Conservation (phyloP, 768 basidiomycete genomes). For the Suillus spraguei region DNA sequence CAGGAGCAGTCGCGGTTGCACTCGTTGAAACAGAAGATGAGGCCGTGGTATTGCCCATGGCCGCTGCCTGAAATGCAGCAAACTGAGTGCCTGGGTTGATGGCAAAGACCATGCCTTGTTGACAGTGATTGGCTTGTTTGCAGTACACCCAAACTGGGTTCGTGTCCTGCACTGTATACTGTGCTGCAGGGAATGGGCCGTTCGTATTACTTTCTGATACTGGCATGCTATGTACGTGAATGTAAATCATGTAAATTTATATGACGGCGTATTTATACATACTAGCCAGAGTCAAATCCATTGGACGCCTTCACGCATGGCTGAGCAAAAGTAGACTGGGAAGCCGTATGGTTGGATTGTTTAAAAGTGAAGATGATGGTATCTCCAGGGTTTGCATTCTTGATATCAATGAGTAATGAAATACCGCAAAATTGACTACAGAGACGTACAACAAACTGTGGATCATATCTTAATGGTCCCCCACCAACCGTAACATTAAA, state of each 20-base stretch:
- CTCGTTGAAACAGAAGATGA: slow-evolving; percentile 22
- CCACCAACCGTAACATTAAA: slow-evolving; percentile 21
- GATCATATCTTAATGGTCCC: slow-evolving; percentile 15
- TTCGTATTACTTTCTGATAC: slow-evolving; percentile 44
- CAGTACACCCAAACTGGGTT: slow-evolving; percentile 64
- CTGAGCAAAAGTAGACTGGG: slow-evolving; percentile 52
- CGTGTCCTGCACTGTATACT: slow-evolving; percentile 41
- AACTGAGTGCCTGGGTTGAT: slow-evolving; percentile 61
- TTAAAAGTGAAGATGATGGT: slow-evolving; percentile 51
- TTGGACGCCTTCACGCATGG: slow-evolving; percentile 45
- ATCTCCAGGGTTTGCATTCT: slow-evolving; percentile 53
- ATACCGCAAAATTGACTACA: background rate
- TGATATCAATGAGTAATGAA: background rate
- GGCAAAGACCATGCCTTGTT: slow-evolving; percentile 66
- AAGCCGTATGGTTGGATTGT: slow-evolving; percentile 61
- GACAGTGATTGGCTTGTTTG: slow-evolving; percentile 56
- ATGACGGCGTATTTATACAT: slow-evolving; percentile 22
- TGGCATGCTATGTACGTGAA: slow-evolving; percentile 42
- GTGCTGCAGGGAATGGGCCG: slow-evolving; percentile 47
- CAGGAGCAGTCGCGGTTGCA: slow-evolving; percentile 33
- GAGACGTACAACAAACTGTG: slow-evolving; percentile 28
- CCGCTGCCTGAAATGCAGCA: slow-evolving; percentile 55
- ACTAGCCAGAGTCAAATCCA: slow-evolving; percentile 67
- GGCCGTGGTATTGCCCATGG: slow-evolving; percentile 35
- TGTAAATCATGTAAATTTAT: slow-evolving; percentile 18